phyloP scores from a whole-genome alignment of 805 yeast species.

The Spathaspora passalidarum region DNA sequence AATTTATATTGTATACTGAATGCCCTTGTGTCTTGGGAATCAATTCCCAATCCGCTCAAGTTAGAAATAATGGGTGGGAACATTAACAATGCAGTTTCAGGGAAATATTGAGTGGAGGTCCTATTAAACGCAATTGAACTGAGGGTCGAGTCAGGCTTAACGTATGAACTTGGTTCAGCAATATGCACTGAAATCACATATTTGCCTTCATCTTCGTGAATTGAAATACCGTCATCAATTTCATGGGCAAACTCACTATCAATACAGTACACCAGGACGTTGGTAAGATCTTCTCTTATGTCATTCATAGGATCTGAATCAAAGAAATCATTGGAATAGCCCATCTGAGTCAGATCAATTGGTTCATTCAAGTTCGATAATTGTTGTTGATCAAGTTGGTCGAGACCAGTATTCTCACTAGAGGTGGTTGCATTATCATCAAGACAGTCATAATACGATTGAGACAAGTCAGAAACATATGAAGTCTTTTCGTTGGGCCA shows the following conservation, averaged over 20 bases:
- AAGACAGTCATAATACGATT: conserved; percentile 33
- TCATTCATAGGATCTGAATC: conserved; percentile 25
- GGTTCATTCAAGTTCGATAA: conserved; percentile 1
- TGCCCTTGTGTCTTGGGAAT: conserved; percentile 40
- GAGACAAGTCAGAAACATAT: conserved; percentile 40
- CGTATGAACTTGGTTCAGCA: conserved; percentile 81
- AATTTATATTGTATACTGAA: conserved; percentile 33
- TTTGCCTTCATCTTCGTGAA: conserved; percentile 30
- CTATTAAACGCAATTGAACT: conserved; percentile 58
- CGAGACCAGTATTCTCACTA: background rate
- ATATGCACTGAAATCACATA: conserved; percentile 65
- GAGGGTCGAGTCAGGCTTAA: conserved; percentile 39
- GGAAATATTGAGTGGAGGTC: conserved; percentile 69
- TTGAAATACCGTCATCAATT: conserved; percentile 89
- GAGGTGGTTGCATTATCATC: too few relatives aligned
- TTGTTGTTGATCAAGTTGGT: background rate
- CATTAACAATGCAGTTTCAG: conserved; percentile 66
- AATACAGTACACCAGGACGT: conserved; percentile 70
- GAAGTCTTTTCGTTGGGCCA: conserved; percentile 45
- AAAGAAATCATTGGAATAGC: conserved; percentile 20
- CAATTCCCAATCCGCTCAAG: conserved; percentile 49
- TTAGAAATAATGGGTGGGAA: conserved; percentile 57
- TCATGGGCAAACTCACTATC: conserved; percentile 81
- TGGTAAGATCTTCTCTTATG: conserved; percentile 39
- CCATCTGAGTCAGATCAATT: background rate